Evolutionary conservation across 202 grass and related monocot species (phyloP).

Genomic region (Schoenoplectus triqueter): DNA sequence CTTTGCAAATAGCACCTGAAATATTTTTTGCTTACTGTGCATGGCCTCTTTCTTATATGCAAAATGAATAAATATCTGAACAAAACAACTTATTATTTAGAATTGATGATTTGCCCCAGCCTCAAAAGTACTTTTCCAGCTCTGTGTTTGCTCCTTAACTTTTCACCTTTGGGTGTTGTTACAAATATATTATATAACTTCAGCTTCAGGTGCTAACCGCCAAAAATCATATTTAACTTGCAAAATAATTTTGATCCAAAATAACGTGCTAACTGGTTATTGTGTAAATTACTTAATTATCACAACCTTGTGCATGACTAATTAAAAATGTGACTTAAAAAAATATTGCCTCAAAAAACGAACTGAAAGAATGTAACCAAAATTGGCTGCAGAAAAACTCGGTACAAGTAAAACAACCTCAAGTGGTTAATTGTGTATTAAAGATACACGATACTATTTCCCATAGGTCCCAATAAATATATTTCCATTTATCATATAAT

Average conservation of each 20-base stretch:
- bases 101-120: neutral
- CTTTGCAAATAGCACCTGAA: neutral
- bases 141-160: neutral
- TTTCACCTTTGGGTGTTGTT: neutral
- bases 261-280: neutral
- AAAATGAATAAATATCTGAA: neutral
- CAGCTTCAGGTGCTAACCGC: neutral
- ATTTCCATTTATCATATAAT: neutral
- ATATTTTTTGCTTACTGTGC: neutral
- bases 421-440: neutral
- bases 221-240: neutral
- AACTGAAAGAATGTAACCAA: too few relatives aligned
- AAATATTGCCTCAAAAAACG: too few relatives aligned
- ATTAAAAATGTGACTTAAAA: too few relatives aligned
- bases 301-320: too few relatives aligned
- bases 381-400: neutral
- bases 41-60: neutral
- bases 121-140: neutral
- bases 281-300: too few relatives aligned
- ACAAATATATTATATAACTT: neutral
- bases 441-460: neutral
- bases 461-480: slow-evolving; percentile 10
- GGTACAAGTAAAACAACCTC: neutral
- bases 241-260: neutral
- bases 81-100: neutral